These are phyloP conservation scores for Pseudopyrenochaeta lycopersici DNA, from an alignment of 2,329 filamentous ascomycete species.

Conservation along the genomic window DNA sequence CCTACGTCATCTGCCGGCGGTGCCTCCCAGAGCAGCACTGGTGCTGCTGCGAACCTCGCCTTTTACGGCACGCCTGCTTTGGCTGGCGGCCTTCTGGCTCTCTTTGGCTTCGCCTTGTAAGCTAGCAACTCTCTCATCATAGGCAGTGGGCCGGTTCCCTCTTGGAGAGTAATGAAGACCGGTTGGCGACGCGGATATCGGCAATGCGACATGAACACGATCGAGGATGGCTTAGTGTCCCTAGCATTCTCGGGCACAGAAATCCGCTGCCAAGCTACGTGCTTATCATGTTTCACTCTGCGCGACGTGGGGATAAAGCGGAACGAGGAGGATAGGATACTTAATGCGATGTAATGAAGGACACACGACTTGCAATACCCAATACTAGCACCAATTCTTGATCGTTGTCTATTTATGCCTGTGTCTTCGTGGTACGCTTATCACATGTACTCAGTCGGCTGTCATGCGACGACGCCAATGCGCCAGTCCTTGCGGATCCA, in stretches of 20 bases:
- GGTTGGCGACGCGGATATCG: slow-evolving; percentile 23
- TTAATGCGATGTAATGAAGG: slow-evolving; percentile 48
- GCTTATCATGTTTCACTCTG: slow-evolving; percentile 32
- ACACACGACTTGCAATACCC: slow-evolving; percentile 46
- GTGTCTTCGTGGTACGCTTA: not conserved
- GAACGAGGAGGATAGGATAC: slow-evolving; percentile 32
- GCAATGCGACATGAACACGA: slow-evolving; percentile 19
- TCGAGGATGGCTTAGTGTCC: slow-evolving; percentile 22
- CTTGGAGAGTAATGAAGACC: slow-evolving; percentile 35
- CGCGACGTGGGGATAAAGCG: slow-evolving; percentile 20
- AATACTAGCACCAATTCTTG: slow-evolving; percentile 27
- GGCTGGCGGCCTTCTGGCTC: slow-evolving; percentile 62
- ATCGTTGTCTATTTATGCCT: not conserved
- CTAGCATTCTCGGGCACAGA: slow-evolving; percentile 39
- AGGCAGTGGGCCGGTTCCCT: slow-evolving; percentile 23
- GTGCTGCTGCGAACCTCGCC: slow-evolving; percentile 56
- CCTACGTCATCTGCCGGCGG: slow-evolving; percentile 37
- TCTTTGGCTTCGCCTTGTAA: slow-evolving; percentile 68
- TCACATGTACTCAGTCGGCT: not conserved
- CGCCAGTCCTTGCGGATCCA: not conserved
- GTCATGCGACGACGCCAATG: too few species aligned
- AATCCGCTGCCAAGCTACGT: slow-evolving; percentile 3
- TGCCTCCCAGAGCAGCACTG: slow-evolving; percentile 41
- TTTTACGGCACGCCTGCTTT: slow-evolving; percentile 62
- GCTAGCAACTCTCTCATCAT: slow-evolving; percentile 13